A percentile compares a stretch with the other conserved stretches of the same genome.
These are phyloP conservation scores for Gynostemma pentaphyllum DNA, from an alignment of 306 rosid genomes.

Conservation along the genomic window DNA sequence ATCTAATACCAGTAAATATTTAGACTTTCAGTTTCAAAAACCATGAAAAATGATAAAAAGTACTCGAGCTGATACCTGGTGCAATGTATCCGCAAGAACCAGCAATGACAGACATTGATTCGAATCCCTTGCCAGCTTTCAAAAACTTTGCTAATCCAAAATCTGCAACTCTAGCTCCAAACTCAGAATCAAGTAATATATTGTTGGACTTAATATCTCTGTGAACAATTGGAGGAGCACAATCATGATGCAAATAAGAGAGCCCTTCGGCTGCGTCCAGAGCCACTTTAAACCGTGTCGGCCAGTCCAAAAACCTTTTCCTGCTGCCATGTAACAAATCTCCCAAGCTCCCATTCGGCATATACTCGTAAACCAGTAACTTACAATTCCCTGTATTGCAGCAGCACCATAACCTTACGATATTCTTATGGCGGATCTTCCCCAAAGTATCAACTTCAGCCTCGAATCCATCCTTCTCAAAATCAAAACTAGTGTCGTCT, in stretches of 20 bases:
- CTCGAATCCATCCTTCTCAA: slow-evolving; percentile 49
- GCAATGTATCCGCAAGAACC: slow-evolving; percentile 73
- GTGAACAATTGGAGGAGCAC: slow-evolving; percentile 67
- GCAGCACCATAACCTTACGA: slow-evolving; percentile 72
- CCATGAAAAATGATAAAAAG: background rate
- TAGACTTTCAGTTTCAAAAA: background rate
- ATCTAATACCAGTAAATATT: background rate
- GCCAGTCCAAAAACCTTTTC: slow-evolving; percentile 50
- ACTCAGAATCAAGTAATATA: slow-evolving; percentile 57
- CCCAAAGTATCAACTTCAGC: slow-evolving; percentile 75
- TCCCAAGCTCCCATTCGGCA: slow-evolving; percentile 80
- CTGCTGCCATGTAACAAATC: slow-evolving; percentile 46
- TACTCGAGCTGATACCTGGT: slow-evolving; percentile 38
- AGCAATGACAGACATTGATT: slow-evolving; percentile 46
- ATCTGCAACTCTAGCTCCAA: slow-evolving; percentile 73
- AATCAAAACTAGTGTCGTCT: slow-evolving; percentile 13
- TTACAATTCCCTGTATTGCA: slow-evolving; percentile 45
- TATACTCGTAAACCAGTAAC: slow-evolving; percentile 69
- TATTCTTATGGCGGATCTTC: slow-evolving; percentile 69
- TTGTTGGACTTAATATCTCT: slow-evolving; percentile 75
- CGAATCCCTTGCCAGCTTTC: slow-evolving; percentile 18
- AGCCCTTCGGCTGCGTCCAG: slow-evolving; percentile 82
- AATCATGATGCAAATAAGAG: slow-evolving; percentile 70
- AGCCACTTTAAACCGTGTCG: slow-evolving; percentile 50
- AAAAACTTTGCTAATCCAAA: slow-evolving; percentile 57